Percentiles rank a stretch among this genome's conserved stretches.
phyloP scores from a whole-genome alignment of 2,329 filamentous ascomycete genomes.

The Phaeoacremonium minimum region DNA sequence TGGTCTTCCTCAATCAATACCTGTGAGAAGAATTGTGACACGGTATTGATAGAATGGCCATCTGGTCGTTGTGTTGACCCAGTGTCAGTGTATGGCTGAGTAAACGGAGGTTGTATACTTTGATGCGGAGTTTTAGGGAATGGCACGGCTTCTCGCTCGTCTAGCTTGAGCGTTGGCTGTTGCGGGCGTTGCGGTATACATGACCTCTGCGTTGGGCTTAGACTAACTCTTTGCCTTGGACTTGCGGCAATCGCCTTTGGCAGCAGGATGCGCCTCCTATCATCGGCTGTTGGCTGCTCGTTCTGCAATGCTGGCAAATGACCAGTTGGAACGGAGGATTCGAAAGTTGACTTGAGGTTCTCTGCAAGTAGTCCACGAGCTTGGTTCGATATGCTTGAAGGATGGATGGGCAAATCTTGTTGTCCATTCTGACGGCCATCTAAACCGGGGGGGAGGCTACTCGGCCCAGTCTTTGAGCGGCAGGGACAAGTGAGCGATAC shows the following conservation, averaged over 20 bases:
- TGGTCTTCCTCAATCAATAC: constrained; percentile 8
- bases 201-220: constrained; percentile 21
- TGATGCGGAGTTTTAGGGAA: constrained; percentile 12
- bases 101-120: background rate
- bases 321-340: too few relatives aligned
- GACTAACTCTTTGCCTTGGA: constrained; percentile 28
- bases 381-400: constrained; percentile 9
- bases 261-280: constrained; percentile 46
- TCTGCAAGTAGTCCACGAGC: constrained; percentile 4
- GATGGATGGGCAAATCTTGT: constrained; percentile 16
- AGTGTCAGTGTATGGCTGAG: too few relatives aligned
- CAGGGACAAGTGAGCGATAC: too few relatives aligned
- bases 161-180: constrained; percentile 9
- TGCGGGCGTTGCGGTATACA: constrained; percentile 17
- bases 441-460: constrained; percentile 12
- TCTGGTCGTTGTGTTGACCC: too few relatives aligned
- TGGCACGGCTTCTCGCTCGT: constrained; percentile 13
- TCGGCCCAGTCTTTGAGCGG: too few relatives aligned
- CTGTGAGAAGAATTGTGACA: constrained; percentile 13
- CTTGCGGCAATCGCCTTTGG: constrained; percentile 53
- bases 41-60: constrained; percentile 5
- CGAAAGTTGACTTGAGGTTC: constrained; percentile 6
- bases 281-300: constrained; percentile 22
- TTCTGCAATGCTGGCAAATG: constrained; percentile 22
- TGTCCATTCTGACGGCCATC: constrained; percentile 14